These are phyloP conservation scores for Ocimum tenuiflorum DNA, from an alignment of 257 asterid species.

Conservation along the genomic window DNA sequence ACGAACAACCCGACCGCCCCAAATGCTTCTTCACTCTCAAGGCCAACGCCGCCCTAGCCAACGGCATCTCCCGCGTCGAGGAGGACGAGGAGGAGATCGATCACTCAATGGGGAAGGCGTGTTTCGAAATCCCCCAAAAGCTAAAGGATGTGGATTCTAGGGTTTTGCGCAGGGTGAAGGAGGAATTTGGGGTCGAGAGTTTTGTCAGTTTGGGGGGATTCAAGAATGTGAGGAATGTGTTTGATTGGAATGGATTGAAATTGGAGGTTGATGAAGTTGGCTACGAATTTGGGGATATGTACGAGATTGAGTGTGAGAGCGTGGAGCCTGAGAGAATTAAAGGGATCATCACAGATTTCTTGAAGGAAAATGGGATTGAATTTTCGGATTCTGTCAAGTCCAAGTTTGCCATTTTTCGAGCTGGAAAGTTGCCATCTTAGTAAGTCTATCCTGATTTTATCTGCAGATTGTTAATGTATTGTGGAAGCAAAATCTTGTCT, in stretches of 20 bases:
- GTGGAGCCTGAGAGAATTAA: slow-evolving; percentile 73
- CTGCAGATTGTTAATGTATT: not conserved
- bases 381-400: slow-evolving; percentile 62
- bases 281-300: slow-evolving; percentile 77
- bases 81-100: slow-evolving; percentile 91
- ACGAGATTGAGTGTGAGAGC: slow-evolving; percentile 91
- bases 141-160: slow-evolving; percentile 43
- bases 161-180: slow-evolving; percentile 67
- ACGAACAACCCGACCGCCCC: slow-evolving; percentile 45
- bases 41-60: slow-evolving; percentile 63
- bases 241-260: slow-evolving; percentile 68
- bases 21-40: slow-evolving; percentile 67
- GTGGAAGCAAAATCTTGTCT: too few species aligned
- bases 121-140: slow-evolving; percentile 46
- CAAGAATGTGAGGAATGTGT: slow-evolving; percentile 70
- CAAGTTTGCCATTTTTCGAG: slow-evolving; percentile 75
- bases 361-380: slow-evolving; percentile 64
- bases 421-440: slow-evolving; percentile 67
- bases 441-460: slow-evolving; percentile 24
- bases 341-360: slow-evolving; percentile 53
- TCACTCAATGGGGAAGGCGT: slow-evolving; percentile 43
- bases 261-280: slow-evolving; percentile 81
- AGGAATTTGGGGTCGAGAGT: slow-evolving; percentile 57
- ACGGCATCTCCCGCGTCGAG: slow-evolving; percentile 84
- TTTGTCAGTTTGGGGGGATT: slow-evolving; percentile 78